Evolutionary conservation across 441 rosid species (phyloP).

Genomic region (Brassica balearica): DNA sequence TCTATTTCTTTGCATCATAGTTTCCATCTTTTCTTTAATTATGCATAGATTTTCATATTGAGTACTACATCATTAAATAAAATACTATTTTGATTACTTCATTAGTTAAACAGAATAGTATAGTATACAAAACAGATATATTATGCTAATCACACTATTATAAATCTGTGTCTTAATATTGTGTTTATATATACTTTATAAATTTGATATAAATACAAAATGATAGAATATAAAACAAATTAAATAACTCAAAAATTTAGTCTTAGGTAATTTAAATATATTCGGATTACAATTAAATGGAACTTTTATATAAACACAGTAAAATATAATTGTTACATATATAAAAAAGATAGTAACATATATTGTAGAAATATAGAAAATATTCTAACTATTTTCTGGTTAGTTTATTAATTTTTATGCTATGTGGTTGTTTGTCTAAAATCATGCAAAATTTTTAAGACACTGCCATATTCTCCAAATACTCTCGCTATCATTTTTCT

Average conservation of each 20-base stretch:
- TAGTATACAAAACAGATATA: background rate
- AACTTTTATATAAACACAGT: background rate
- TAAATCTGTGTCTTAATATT: no score
- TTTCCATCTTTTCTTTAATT: background rate
- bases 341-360: background rate
- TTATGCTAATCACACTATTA: background rate
- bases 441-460: constrained; percentile 43
- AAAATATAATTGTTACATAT: background rate
- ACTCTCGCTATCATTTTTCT: constrained; percentile 44
- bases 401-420: background rate
- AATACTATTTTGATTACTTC: background rate
- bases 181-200: background rate
- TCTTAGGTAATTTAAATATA: background rate
- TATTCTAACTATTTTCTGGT: background rate
- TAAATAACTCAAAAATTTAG: background rate
- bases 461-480: constrained; percentile 17
- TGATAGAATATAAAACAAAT: background rate
- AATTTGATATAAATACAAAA: background rate
- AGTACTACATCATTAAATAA: background rate
- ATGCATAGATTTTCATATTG: background rate
- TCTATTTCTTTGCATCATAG: background rate
- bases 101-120: background rate
- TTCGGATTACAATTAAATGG: background rate
- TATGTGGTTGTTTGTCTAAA: background rate
- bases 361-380: background rate